Base-by-base conservation (phyloP, 192 early-diverging fungal species). In the Pilobolus umbonatus region DNA sequence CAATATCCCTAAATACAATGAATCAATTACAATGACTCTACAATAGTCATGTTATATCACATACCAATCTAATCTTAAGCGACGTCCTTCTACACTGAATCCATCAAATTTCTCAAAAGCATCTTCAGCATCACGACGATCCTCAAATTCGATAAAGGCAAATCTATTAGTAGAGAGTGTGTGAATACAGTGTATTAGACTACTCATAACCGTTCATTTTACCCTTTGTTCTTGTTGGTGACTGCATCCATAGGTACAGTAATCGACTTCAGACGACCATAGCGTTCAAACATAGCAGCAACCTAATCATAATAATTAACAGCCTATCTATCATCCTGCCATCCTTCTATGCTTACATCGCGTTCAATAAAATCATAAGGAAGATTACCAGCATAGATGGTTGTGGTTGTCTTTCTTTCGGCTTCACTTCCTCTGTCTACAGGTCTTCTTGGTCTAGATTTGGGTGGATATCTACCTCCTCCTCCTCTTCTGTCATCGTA, bases 171-270 rank as follows among this genome's bases (percentile, higher is more conserved):
- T 4, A 4, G 25, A 48, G 6, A n/a, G 26, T 32, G n/a, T 15
- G 6, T 29, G 15, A 29, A 14, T 10, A 48, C 25, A 15, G 30
- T 14, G 30, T 15, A 4, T 5, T 15, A 28, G 25, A 49, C 11
- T 12, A 40, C 3, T 15, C 3, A 40, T n/a, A 42, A 12, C 7
- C 2, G 17, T 15, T 8, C 32, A 50, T 35, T 58, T 67, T 75
- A 89, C 86, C 89, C 89, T 64, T 91, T 91, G 75, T 91, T 91
- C n/a, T 80, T 75, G 19, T 77, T 75, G 40, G 88, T 90, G 62
- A 72, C 76, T 32, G 83, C 74, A 57, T 91, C 89, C 57, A 80
- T 49, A n/a, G 86, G 88, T 36, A 91, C 82, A 32, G 86, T 85
- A 32, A 88, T 75, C 57, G 74, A 75, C 35, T 57, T 52, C 36